phyloP scores from a whole-genome alignment of 306 rosid species.

The Lupinus albus region DNA sequence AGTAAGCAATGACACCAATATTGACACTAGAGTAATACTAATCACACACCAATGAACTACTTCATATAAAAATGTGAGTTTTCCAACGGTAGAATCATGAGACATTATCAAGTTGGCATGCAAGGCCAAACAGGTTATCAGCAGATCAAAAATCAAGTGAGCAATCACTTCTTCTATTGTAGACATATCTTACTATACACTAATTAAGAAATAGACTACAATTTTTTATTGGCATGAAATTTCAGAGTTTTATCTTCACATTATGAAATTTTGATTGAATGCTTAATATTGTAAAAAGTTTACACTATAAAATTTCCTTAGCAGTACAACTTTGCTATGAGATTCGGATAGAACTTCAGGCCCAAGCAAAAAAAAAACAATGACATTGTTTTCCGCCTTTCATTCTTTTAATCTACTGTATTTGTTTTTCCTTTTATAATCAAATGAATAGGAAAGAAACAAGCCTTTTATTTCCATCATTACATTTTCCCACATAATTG shows the following conservation, averaged over 20 bases:
- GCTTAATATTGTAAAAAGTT: background rate
- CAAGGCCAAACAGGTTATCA: constrained; percentile 10
- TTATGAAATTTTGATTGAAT: constrained; percentile 9
- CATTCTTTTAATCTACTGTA: background rate
- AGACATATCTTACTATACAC: background rate
- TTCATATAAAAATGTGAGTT: constrained; percentile 3
- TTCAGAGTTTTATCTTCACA: background rate
- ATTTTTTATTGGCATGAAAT: constrained; percentile 11
- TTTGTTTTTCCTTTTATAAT: background rate
- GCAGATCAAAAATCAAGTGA: constrained; percentile 2
- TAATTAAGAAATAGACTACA: constrained; percentile 18
- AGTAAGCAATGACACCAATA: constrained; percentile 9
- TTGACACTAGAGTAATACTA: background rate
- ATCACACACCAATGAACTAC: background rate
- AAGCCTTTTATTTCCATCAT: constrained; percentile 25
- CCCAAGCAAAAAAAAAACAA: constrained; percentile 4
- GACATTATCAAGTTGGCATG: constrained; percentile 25
- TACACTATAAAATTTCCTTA: background rate
- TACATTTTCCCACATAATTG: constrained; percentile 18
- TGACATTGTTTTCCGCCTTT: constrained; percentile 10
- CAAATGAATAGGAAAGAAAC: constrained; percentile 21
- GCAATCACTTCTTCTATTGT: constrained; percentile 4
- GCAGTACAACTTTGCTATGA: background rate
- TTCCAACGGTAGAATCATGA: constrained; percentile 7
- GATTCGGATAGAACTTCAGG: constrained; percentile 24